Evolutionary conservation across 1,139 yeast genomes (phyloP).

Genomic region (Debaryomyces sp.): DNA sequence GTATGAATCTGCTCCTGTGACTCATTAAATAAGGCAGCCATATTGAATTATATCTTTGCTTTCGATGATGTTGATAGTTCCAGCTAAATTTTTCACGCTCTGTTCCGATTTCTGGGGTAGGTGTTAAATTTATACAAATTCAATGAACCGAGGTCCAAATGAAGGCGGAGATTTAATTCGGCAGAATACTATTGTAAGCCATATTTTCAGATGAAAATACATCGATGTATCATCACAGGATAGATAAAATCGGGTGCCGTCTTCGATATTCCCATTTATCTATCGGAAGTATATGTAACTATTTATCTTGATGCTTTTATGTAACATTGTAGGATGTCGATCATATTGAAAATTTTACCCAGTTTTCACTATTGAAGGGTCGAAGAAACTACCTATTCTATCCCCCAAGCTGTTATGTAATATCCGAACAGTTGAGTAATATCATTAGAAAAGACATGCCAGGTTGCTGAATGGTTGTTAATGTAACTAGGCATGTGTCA

Average conservation of each 20-base stretch:
- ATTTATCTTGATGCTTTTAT: not conserved
- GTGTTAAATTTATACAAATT: not conserved
- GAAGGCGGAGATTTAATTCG: not conserved
- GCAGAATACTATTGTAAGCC: not conserved
- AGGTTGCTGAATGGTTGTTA: not conserved
- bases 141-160: not conserved
- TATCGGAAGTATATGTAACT: not conserved
- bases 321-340: not conserved
- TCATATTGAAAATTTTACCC: not conserved
- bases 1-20: slow-evolving; percentile 7
- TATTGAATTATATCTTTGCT: not conserved
- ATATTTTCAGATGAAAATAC: not conserved
- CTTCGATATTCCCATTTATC: not conserved
- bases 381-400: not conserved
- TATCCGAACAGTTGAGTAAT: not conserved
- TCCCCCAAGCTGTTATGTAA: not conserved
- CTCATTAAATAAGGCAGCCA: slow-evolving; percentile 12
- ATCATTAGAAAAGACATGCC: too few relatives aligned
- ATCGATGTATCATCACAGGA: not conserved
- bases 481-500: not conserved
- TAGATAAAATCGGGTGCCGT: not conserved
- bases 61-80: slow-evolving; percentile 26
- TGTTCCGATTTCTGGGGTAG: not conserved
- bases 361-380: not conserved
- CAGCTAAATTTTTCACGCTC: slow-evolving; percentile 26